phyloP scores from a whole-genome alignment of 345 rosid species.

The Eucalyptus polyanthemos region DNA sequence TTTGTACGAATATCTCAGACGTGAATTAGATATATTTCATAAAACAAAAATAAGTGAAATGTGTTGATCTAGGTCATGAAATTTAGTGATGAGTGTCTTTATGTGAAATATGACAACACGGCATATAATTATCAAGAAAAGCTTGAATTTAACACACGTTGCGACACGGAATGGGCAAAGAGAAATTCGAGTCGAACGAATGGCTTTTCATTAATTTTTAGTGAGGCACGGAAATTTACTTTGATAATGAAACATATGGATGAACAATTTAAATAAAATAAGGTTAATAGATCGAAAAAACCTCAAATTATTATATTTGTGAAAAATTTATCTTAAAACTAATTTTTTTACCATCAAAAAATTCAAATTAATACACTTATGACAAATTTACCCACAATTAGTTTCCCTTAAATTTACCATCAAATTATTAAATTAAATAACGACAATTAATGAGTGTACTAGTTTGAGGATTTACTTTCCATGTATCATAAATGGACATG shows the following conservation, averaged over 20 bases:
- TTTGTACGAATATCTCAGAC: not conserved
- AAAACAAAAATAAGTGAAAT: not conserved
- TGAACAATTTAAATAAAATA: not conserved
- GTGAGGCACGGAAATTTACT: not conserved
- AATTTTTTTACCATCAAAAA: too few species aligned
- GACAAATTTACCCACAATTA: too few species aligned
- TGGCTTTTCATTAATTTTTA: not conserved
- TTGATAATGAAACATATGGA: too few species aligned
- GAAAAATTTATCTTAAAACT: too few species aligned
- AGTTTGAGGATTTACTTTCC: too few species aligned
- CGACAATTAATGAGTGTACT: accelerated
- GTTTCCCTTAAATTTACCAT: too few species aligned
- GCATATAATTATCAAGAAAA: not conserved
- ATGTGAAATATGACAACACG: not conserved
- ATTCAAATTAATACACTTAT: accelerated
- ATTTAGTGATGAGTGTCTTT: not conserved
- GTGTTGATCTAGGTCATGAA: accelerated
- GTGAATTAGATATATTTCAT: not conserved
- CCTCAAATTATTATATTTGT: too few species aligned
- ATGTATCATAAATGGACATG: too few species aligned
- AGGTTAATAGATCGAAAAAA: too few species aligned
- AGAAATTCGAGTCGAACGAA: not conserved
- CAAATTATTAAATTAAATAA: too few species aligned
- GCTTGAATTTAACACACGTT: too few species aligned
- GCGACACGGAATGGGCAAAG: not conserved